Evolutionary conservation across 73 alveolate genomes (phyloP), one percentile per base, ranked within the genome.

Genomic region (Symbiodinium pilosum): DNA sequence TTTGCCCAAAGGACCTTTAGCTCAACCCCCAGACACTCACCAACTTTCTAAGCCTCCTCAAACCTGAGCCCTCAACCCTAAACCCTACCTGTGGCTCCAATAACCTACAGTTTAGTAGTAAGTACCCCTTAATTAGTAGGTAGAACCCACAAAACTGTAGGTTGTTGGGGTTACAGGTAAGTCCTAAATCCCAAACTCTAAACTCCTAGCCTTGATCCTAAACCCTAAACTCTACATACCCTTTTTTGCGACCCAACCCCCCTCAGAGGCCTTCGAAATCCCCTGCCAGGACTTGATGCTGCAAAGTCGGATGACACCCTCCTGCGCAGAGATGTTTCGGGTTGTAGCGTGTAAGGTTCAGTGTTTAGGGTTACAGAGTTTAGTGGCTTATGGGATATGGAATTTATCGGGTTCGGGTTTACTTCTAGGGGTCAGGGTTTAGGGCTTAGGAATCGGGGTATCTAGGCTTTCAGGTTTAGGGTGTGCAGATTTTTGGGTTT

Each of bases 301-400:
- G 88, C 97, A 91, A 1, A 91, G 97, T 28, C 97, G 97, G 77
- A 91, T 91, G 81, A 91, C 97, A 4, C 97, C 97, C 77, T 91
- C 97, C 54, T 91, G 77, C 77, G 12, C 38, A 28, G 41, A 28
- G 21, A 7, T 8, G 73, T 56, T 56, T 56, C n/a, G 34, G 73
- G 32, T 3, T 56, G 14, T 12, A 56, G 73, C 32, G 73, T 56
- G 14, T 56, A 56, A 16, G 73, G 34, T 56, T 20, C 14, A 47
- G 32, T 26, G 73, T 56, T 56, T 8, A 8, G 73, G 73, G 73
- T 56, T 56, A 21, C 28, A 34, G 38, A 34, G 16, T 56, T 5
- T 21, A 34, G 75, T 16, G 73, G 28, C 26, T 56, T 8, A 56
- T 5, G 73, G 59, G n/a, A n/a, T n/a, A n/a, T n/a, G n/a, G n/a